Evolutionary conservation across 768 basidiomycete genomes (phyloP), one percentile per base, ranked within the genome.

Genomic region (Nidularia pulvinata): DNA sequence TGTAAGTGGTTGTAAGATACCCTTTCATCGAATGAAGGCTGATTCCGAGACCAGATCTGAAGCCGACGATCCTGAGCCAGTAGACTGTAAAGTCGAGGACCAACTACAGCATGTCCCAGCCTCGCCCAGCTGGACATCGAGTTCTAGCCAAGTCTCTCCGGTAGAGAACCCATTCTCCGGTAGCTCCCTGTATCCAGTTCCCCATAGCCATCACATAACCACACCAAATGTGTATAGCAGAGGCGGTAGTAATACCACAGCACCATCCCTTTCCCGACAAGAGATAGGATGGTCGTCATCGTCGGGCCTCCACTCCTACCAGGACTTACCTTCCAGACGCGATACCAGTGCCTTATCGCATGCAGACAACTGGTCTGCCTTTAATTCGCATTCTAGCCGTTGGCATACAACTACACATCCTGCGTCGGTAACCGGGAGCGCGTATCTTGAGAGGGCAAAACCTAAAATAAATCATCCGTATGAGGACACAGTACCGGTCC

Each of bases 11-110:
- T 51, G 46, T 47, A n/a, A 16, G 16, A 11, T 34, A 36, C 51
- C 44, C 51, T 33, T 52, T 61, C 56, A 59, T 63, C 48, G 48
- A 50, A 32, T 52, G 59, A 35, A 59, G 44, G n/a, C 22, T 37
- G 13, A 35, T 32, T 25, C 14, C 39, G 44, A 10, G 13, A 55
- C 39, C 55, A 75, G 72, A 30, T 72, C 72, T 50, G 78, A 78
- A 55, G 64, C 73, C 16, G 81, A 82, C 60, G 78, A 81, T 47
- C 55, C 69, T 3, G 78, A 79, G 25, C 56, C 70, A 3, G 59
- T 76, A 2, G 79, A 79, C 33, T 77, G 76, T 64, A 81, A 81
- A 57, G 65, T 76, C 7, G 81, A 82, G 59, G 80, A 81, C 49
- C 62, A 68, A 32, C 62, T 70, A 4, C 79, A 81, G 58, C 69